Evolutionary conservation across 306 rosid genomes (phyloP), one percentile per base, ranked within the genome.

Genomic region (Morella rubra): DNA sequence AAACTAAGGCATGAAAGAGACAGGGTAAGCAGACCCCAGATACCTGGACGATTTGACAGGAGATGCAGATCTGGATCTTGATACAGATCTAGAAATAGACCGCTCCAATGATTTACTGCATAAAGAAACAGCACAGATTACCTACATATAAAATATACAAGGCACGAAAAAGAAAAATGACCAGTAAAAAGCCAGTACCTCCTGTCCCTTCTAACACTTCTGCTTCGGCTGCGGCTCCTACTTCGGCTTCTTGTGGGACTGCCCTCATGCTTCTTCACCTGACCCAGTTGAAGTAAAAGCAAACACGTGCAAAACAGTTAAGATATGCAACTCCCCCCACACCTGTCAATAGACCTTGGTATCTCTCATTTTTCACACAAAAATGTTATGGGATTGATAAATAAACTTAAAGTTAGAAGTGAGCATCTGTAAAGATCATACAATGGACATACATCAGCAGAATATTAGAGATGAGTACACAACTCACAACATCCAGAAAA

Each of bases 181-280:
- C 3, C 24, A 49, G 60, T 9, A 24, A 45, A 66, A 61, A 60
- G 67, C 7, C 41, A 45, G 76, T 76, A 95, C 99, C 97, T 95
- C 80, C 88, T 75, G 52, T 76, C 84, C 83, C 89, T 87, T 73
- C 82, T 89, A 8, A 81, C 87, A 84, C 90, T 91, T 44, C 91
- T 79, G 76, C 97, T 89, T 82, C 93, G 78, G 88, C 92, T 87
- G 12, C 89, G 88, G 78, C 98, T 92, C 40, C 97, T 83, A 69
- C 97, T 92, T 10, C 90, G 86, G 80, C 98, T 96, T 89, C 98
- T 89, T 11, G 93, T 76, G 59, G 89, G 98, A 84, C 96, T 89
- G 60, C 87, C 60, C 77, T 91, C 98, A 6, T 82, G 80, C 81
- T 89, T 89, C 78, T 80, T 96, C 81, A 96, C 99, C 99, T 96